Evolutionary conservation across 805 yeast species (phyloP).

Genomic region (Vanderwaltozyma tropicalis): DNA sequence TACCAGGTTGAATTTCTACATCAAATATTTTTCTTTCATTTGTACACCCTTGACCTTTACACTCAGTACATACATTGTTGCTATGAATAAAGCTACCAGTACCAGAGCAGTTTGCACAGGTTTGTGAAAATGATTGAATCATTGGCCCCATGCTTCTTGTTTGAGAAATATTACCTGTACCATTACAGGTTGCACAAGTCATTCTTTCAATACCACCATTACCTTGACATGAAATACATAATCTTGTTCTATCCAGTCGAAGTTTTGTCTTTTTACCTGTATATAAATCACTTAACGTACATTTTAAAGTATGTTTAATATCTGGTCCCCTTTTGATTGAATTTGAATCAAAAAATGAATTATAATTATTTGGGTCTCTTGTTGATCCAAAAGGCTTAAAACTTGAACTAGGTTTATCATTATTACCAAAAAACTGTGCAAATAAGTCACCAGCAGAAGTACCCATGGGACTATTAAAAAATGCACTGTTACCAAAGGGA

Average conservation of each 20-base stretch:
- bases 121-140: conserved; percentile 33
- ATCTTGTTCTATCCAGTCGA: conserved; percentile 39
- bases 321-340: conserved; percentile 33
- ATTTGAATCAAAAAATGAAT: background rate
- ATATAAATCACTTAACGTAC: conserved; percentile 46
- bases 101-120: conserved; percentile 38
- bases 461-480: conserved; percentile 1
- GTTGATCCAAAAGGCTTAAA: background rate
- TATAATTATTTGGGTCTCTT: background rate
- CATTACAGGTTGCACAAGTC: conserved; percentile 33
- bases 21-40: conserved; percentile 42
- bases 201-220: conserved; percentile 33
- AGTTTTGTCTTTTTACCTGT: conserved; percentile 47
- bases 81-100: conserved; percentile 28
- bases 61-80: conserved; percentile 31
- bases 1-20: conserved; percentile 48
- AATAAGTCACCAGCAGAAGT: conserved; percentile 23
- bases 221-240: conserved; percentile 44
- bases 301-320: conserved; percentile 44
- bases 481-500: background rate
- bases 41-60: conserved; percentile 38
- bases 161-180: conserved; percentile 34
- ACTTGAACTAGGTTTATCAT: background rate
- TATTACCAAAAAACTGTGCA: conserved; percentile 21
- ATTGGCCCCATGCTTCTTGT: conserved; percentile 37